These are phyloP conservation scores for Striga hermonthica DNA, from an alignment of 305 asterid species.

Conservation along the genomic window DNA sequence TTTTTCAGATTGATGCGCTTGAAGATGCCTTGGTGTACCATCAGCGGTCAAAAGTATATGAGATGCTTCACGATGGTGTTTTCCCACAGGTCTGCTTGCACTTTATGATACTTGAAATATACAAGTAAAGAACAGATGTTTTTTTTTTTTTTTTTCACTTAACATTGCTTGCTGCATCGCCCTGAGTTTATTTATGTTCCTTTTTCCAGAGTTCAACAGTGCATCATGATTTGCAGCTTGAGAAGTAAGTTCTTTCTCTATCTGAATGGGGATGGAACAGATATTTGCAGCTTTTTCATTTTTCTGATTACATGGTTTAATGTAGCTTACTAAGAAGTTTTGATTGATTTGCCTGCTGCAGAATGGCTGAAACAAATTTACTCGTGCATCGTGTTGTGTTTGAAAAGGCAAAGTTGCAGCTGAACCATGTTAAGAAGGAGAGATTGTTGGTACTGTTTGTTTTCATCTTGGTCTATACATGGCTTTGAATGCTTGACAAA, in stretches of 20 bases:
- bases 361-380: constrained; percentile 55
- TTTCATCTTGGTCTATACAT: constrained; percentile 24
- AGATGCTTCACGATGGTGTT: constrained; percentile 49
- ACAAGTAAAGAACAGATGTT: constrained; percentile 24
- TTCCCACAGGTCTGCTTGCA: constrained; percentile 58
- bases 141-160: constrained; percentile 27
- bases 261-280: constrained; percentile 9
- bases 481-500: constrained; percentile 21
- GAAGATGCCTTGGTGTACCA: constrained; percentile 50
- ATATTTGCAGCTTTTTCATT: constrained; percentile 29
- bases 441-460: constrained; percentile 60
- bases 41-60: constrained; percentile 64
- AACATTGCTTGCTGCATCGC: constrained; percentile 23
- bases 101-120: constrained; percentile 22
- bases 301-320: constrained; percentile 26
- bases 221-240: constrained; percentile 41
- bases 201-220: constrained; percentile 51
- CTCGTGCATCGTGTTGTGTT: constrained; percentile 57
- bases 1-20: constrained; percentile 63
- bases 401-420: constrained; percentile 64
- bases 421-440: constrained; percentile 60
- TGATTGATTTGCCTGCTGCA: constrained; percentile 41
- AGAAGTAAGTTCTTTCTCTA: constrained; percentile 52
- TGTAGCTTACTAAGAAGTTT: constrained; percentile 27
- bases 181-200: constrained; percentile 34